Evolutionary conservation across 1,284 basidiomycete genomes (phyloP), one percentile per base, ranked within the genome.

Genomic region (Phylloboletellus chloephorus): DNA sequence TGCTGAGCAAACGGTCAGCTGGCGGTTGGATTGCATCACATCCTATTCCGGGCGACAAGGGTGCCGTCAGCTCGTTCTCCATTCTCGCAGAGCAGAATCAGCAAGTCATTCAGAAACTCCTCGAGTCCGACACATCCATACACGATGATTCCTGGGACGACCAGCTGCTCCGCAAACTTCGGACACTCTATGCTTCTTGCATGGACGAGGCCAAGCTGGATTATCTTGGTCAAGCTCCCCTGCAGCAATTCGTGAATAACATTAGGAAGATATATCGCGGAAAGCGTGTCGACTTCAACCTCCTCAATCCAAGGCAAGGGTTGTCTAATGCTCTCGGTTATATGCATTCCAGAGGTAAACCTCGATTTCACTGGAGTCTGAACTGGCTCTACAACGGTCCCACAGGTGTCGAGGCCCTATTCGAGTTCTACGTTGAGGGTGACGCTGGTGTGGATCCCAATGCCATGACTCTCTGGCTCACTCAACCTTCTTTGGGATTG

Each of bases 361-460:
- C 5, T 31, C 20, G 7, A n/a, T 37, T 33, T 41, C 19, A 25
- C 2, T 7, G 12, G 4, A 15, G 5, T 32, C 23, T 31, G 37
- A 25, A 11, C 25, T 26, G 37, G 25, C 20, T 36, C 13, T 21
- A 41, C n/a, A 39, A 34, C 37, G 37, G 10, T 40, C 33, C 48
- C 28, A 26, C 39, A 92, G 88, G 79, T 37, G 75, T 97, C 46
- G 73, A 75, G 25, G 82, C 79, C 0, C 67, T 98, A 13, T 91
- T 98, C 57, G 69, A 76, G 10, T 81, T 89, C 50, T 72, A 67
- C 20, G 75, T 95, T 45, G 92, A 96, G 43, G 94, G 95, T 29
- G 92, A 98, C 54, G 80, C 84, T 23, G 90, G 87, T 17, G 72
- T 79, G n/a, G 89, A 97, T 57, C 92, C 95, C 0, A 87, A 93